Evolutionary conservation across 768 basidiomycete genomes (phyloP), one percentile per base, ranked within the genome.

Genomic region (Trametes elegans): DNA sequence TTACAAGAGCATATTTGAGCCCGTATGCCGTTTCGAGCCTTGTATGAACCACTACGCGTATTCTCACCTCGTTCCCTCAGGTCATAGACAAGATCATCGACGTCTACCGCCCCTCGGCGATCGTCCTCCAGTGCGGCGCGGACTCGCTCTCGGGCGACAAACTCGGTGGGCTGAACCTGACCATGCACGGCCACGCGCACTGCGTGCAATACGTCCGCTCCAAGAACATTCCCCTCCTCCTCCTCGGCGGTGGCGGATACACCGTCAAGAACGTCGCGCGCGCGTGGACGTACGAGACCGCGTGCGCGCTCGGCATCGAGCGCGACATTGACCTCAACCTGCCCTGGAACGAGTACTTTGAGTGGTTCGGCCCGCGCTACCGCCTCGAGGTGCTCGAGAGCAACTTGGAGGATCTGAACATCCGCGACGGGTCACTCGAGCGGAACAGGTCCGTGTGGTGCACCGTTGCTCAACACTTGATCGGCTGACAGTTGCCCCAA

Each of bases 331-430:
- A 92, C 66, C 78, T 79, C 18, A 87, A 90, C 61, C 71, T 93
- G 53, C 90, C 90, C 1, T 93, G 85, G 83, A 90, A 87, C 70
- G 82, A 86, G 62, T 96, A 93, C 69, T 91, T 98, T 67, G 96
- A 98, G 70, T 99, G 94, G 87, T 98, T 95, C 68, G 97, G 95
- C 0, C 96, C 96, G 14, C 76, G 94, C 57, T 99, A 95, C 71
- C 79, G 94, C 57, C 76, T 99, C 32, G 95, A 98, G 65, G 95
- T 99, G 1, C 79, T 84, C 23, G 79, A 82, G 59, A 98, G 89
- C 64, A 98, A 98, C 66, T 92, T 96, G 89, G 94, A 97, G 57
- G 93, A 98, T 65, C 73, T 90, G 63, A 99, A 98, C 67, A 71
- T 86, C 55, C 82, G 80, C 59, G 88, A 95, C 62, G 82, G 82